Base-by-base conservation (phyloP, 768 basidiomycete genomes). In the Tylopilus subfusipes region DNA sequence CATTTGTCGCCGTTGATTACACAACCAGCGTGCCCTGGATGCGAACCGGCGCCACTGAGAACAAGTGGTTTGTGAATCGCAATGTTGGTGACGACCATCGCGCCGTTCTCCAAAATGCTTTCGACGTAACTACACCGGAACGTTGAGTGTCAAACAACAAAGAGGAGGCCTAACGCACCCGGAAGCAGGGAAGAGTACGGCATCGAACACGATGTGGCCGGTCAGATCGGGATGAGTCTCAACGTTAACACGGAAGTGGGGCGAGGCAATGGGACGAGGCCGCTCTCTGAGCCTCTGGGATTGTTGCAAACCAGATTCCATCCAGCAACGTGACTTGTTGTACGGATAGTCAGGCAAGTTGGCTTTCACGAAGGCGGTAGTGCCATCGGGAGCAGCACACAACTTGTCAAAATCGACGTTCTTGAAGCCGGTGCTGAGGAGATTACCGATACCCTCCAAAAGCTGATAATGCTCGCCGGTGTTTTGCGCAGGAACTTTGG, bases 161-260 rank as follows among this genome's bases (percentile, higher is more conserved):
- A 19, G 3, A 53, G 33, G 24, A 7, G 11, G 27, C 50, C 70
- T 68, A 2, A 75, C 58, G 46, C 63, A 79, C 19, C 76, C 78
- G 18, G 77, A 71, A 14, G 76, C 77, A 10, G 78, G 76, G 72
- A 78, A 73, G 24, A 79, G 77, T 0, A 76, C 68, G 21, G 78
- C 76, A 1, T 73, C 74, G 25, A 72, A 69, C 36, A 80, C 75
- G 18, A 78, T 58, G 58, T 80, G 79, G 31, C 78, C 70, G 0
- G 75, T 72, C 10, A 80, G 60, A 22, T 68, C 68, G 0, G 79
- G 65, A 40, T 71, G 70, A 31, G 60, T 54, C 25, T 70, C 65
- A 9, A 54, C 65, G 34, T 54, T 79, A 30, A 80, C 54, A 12
- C 68, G 68, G 43, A 77, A 68, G 38, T 68, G 65, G 0, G 62